These are phyloP conservation scores for Sonneratia caseolaris DNA, from an alignment of 345 rosid species.

Conservation along the genomic window DNA sequence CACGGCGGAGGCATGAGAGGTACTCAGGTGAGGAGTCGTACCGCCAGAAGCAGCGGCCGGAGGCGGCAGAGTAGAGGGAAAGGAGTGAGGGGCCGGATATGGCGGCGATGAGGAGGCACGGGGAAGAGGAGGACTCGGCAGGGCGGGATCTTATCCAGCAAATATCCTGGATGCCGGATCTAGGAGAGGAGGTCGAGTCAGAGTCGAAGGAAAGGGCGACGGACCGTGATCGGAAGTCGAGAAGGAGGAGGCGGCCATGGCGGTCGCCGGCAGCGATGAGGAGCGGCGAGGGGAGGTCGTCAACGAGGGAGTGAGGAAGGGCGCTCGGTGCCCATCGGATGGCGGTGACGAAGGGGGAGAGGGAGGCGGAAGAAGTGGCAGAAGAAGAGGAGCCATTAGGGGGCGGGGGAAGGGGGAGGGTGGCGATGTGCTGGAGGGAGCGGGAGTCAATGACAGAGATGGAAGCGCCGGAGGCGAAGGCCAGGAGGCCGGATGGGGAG, in stretches of 20 bases:
- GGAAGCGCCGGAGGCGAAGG: constrained; percentile 78
- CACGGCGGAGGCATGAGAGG: constrained; percentile 74
- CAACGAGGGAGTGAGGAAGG: constrained; percentile 60
- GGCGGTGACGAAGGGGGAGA: constrained; percentile 75
- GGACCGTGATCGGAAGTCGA: constrained; percentile 66
- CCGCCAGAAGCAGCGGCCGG: constrained; percentile 52
- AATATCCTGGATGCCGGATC: constrained; percentile 76
- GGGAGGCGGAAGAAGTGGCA: constrained; percentile 26
- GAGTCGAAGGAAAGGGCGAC: constrained; percentile 54
- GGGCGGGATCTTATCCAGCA: constrained; percentile 62
- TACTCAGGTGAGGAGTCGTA: constrained; percentile 72
- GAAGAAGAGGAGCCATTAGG: constrained; percentile 13
- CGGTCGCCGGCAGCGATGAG: constrained; percentile 88
- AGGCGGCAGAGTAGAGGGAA: constrained; percentile 39
- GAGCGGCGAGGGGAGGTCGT: constrained; percentile 71
- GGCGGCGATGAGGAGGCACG: constrained; percentile 51
- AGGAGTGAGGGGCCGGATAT: constrained; percentile 66
- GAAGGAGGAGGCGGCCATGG: constrained; percentile 78
- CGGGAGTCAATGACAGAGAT: constrained; percentile 64
- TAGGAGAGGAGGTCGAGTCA: constrained; percentile 43
- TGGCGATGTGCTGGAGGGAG: constrained; percentile 75
- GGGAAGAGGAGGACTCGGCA: constrained; percentile 24
- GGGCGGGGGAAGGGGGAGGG: constrained; percentile 74
- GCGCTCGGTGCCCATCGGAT: constrained; percentile 82
- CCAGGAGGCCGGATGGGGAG: constrained; percentile 70